These are phyloP conservation scores for Brassica juncea DNA, from an alignment of 345 rosid species.

Conservation along the genomic window DNA sequence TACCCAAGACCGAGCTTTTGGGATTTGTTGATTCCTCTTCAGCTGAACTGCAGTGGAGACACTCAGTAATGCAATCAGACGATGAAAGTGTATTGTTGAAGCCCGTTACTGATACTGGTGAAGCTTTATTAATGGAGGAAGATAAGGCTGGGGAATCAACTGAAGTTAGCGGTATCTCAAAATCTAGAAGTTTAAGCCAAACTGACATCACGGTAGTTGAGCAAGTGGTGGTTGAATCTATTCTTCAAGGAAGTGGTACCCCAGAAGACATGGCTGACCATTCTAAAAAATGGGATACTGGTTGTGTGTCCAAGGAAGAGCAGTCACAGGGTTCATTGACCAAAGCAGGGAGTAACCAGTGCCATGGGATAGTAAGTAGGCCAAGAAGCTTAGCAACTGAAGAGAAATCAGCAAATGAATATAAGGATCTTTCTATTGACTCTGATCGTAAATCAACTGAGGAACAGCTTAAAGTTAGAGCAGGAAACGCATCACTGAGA, in stretches of 20 bases:
- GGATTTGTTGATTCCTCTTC: constrained; percentile 27
- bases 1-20: constrained; percentile 13
- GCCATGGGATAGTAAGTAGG: constrained; percentile 40
- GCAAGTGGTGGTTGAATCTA: constrained; percentile 16
- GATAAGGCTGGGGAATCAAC: constrained; percentile 9
- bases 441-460: constrained; percentile 36
- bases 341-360: constrained; percentile 19
- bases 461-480: constrained; percentile 24
- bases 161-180: constrained; percentile 17
- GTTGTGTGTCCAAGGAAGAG: constrained; percentile 25
- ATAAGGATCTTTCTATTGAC: constrained; percentile 36
- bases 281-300: constrained; percentile 10
- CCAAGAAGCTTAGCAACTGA: constrained; percentile 42
- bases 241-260: not conserved
- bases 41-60: constrained; percentile 19
- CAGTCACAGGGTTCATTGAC: constrained; percentile 18
- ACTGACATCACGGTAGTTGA: constrained; percentile 24
- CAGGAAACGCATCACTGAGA: constrained; percentile 37
- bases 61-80: constrained; percentile 24
- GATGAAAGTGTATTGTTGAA: constrained; percentile 24
- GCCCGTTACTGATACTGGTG: constrained; percentile 31
- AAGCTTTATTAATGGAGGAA: constrained; percentile 21
- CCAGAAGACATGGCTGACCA: not conserved
- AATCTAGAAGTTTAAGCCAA: not conserved
- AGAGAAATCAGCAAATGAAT: constrained; percentile 28